Conservation (phyloP, 306 rosid genomes). For the Styphnolobium japonicum region DNA sequence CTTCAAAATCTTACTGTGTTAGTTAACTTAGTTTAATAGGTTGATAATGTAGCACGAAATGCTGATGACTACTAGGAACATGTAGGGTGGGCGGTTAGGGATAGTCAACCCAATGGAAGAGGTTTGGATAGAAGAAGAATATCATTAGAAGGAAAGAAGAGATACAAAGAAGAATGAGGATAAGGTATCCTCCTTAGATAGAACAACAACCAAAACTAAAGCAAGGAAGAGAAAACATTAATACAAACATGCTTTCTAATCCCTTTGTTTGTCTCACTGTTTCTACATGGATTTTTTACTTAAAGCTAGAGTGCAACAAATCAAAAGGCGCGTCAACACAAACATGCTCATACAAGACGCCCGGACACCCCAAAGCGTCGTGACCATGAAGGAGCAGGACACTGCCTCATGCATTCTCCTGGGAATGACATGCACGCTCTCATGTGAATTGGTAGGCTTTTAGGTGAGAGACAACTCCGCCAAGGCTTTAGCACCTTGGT, state of each 20-base stretch:
- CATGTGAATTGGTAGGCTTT: too few relatives aligned
- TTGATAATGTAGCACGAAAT: not conserved
- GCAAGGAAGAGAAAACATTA: not conserved
- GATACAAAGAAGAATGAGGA: not conserved
- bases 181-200: not conserved
- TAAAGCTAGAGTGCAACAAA: too few relatives aligned
- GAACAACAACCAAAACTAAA: not conserved
- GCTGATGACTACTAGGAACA: not conserved
- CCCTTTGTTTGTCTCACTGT: not conserved
- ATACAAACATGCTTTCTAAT: not conserved
- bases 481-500: too few relatives aligned
- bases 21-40: not conserved
- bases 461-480: too few relatives aligned
- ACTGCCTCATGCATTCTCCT: too few relatives aligned
- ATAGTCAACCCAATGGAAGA: not conserved
- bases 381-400: too few relatives aligned
- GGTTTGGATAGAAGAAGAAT: slow-evolving; percentile 9
- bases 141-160: not conserved
- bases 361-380: too few relatives aligned
- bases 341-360: too few relatives aligned
- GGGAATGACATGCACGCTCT: too few relatives aligned
- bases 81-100: not conserved
- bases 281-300: too few relatives aligned
- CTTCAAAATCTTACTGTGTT: not conserved
- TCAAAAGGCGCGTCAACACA: too few relatives aligned